Base-by-base conservation (phyloP, 768 basidiomycete species). In the Suillus paluster region DNA sequence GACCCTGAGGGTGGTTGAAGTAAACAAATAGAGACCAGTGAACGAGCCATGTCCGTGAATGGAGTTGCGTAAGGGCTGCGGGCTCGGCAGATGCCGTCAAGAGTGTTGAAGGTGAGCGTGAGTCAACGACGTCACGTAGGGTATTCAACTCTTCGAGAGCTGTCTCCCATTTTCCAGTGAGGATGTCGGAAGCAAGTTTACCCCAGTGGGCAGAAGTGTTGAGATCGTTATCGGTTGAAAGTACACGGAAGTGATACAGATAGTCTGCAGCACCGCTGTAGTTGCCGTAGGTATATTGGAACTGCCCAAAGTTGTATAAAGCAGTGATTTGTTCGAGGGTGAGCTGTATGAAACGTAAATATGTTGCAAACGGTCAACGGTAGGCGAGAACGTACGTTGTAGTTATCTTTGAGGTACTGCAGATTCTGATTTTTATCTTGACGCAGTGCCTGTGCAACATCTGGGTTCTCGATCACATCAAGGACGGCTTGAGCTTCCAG, bases 21-120 rank as follows among this genome's bases (percentile, higher is more conserved):
- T 97, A 99, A 60, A 98, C 95, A 75, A 98, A 99, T 54, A 99
- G 87, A 1, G 91, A 93, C 97, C 97, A 99, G 78, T 99, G 97
- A 8, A 94, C 87, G 63, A 97, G 85, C 95, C 97, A 98, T n/a
- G 95, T 94, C 62, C 97, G 87, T 3, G 95, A 93, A 76, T 98
- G 95, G 34, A 99, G 83, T 71, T 97, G 94, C 41, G 86, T 83
- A 33, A 96, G 84, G 0, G 91, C 88, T 21, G 90, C 89, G 42
- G 89, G 85, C 53, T 88, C 79, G 23, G 83, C 67, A 10, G 82
- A 66, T 57, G 69, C 78, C 36, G 80, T 72, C 61, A 84, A 74
- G 30, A 83, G 73, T 4, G 84, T 78, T 19, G 86, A 75, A 1
- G 87, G 78, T 7, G 86, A 80, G 27, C 92, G 86, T 7, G 91